These are phyloP conservation scores for Neurospora africana DNA, from an alignment of 495 filamentous ascomycete genomes.

Conservation along the genomic window DNA sequence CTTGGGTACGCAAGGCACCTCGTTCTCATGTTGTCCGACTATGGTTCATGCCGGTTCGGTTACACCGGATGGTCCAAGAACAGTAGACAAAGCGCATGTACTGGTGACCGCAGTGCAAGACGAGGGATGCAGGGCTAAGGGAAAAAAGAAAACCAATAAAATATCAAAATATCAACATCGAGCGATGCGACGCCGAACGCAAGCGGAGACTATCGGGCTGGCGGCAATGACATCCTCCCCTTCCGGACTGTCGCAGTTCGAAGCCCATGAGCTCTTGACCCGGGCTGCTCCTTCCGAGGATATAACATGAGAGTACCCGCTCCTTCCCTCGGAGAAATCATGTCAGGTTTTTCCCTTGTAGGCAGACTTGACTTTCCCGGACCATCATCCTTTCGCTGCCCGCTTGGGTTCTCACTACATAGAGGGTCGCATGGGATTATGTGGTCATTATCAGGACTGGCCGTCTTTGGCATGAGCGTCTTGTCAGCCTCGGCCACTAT, in stretches of 20 bases:
- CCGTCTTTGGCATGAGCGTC: constrained; percentile 16
- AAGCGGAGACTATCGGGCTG: not conserved
- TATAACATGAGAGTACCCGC: not conserved
- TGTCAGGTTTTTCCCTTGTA: not conserved
- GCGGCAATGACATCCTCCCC: not conserved
- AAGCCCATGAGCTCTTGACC: not conserved
- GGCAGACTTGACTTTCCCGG: not conserved
- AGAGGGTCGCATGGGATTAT: constrained; percentile 3
- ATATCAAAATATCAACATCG: not conserved
- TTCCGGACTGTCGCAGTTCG: not conserved
- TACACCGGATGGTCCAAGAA: not conserved
- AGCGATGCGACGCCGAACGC: not conserved
- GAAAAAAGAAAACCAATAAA: no score
- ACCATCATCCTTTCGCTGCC: not conserved
- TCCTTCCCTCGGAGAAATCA: not conserved
- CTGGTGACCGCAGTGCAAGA: not conserved
- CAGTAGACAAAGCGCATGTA: not conserved
- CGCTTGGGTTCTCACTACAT: not conserved
- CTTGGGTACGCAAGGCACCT: not conserved
- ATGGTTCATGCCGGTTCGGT: not conserved
- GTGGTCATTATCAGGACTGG: constrained; percentile 12
- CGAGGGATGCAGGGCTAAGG: not conserved
- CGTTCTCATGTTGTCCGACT: not conserved
- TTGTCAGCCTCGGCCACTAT: constrained; percentile 35
- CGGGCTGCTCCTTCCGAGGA: not conserved